Evolutionary conservation across 768 basidiomycete genomes (phyloP).

Genomic region (Agrocybe praecox): DNA sequence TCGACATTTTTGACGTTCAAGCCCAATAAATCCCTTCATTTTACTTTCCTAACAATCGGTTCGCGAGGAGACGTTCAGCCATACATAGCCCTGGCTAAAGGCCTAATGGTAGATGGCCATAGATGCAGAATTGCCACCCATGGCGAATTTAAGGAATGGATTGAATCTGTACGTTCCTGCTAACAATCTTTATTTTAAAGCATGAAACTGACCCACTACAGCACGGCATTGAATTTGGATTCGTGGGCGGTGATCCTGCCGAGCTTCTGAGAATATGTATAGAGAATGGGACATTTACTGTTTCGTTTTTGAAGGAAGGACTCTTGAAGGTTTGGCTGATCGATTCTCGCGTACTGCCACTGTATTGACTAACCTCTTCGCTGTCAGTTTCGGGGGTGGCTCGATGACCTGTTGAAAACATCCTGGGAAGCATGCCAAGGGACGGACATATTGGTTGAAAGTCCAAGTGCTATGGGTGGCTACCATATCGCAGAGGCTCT

Average conservation of each 20-base stretch:
- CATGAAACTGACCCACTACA: conserved; percentile 29
- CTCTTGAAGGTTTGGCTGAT: conserved; percentile 68
- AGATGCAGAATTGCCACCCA: conserved; percentile 91
- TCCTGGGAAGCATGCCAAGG: conserved; percentile 97
- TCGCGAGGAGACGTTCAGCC: conserved; percentile 98
- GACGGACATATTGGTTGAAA: conserved; percentile 92
- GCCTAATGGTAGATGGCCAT: conserved; percentile 89
- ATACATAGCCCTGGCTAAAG: conserved; percentile 94
- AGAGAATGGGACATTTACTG: conserved; percentile 97
- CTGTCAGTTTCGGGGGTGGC: conserved; percentile 90
- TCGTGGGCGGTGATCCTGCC: conserved; percentile 95
- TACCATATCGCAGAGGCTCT: conserved; percentile 97
- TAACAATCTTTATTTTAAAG: conserved; percentile 2
- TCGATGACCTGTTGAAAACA: conserved; percentile 93
- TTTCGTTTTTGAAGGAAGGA: conserved; percentile 92
- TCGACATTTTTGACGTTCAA: conserved; percentile 98
- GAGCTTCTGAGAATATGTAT: conserved; percentile 98
- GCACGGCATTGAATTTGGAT: conserved; percentile 96
- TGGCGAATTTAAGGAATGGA: conserved; percentile 93
- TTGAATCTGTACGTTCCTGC: conserved; percentile 75
- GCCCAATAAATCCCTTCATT: conserved; percentile 79
- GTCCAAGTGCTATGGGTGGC: conserved; percentile 96
- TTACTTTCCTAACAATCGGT: conserved; percentile 96
- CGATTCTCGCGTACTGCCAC: neutral
- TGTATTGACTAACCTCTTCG: conserved; percentile 10